Evolutionary conservation across 352 stramenopile species (phyloP).

Genomic region (Phytophthora syringae): DNA sequence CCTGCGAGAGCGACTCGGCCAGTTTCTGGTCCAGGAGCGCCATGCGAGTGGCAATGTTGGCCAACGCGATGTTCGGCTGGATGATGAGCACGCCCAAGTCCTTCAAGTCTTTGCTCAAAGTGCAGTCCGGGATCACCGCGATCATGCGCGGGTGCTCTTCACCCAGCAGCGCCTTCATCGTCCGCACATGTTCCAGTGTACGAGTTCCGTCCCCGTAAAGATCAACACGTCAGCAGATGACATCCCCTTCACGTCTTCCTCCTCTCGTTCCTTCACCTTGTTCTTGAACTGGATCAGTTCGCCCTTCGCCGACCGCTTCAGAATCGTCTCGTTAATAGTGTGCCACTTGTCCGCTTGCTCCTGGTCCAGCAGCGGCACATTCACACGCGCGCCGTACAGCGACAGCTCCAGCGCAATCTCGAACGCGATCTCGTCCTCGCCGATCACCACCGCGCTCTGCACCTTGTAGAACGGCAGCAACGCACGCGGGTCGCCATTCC

Average conservation of each 20-base stretch:
- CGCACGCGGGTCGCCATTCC: conserved; percentile 48
- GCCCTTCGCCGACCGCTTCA: conserved; percentile 56
- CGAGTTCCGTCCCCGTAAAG: conserved; percentile 62
- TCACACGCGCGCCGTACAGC: conserved; percentile 68
- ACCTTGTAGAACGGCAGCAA: conserved; percentile 61
- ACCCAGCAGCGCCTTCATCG: conserved; percentile 49
- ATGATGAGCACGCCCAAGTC: conserved; percentile 63
- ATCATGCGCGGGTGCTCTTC: conserved; percentile 61
- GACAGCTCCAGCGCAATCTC: conserved; percentile 69
- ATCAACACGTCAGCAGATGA: conserved; percentile 61
- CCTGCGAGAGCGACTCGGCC: conserved; percentile 43
- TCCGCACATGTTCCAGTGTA: conserved; percentile 55
- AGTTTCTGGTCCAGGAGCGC: conserved; percentile 57
- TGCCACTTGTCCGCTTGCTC: conserved; percentile 66
- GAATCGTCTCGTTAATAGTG: conserved; percentile 60
- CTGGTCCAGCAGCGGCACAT: conserved; percentile 64
- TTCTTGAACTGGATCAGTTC: conserved; percentile 76
- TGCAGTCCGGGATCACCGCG: conserved; percentile 53
- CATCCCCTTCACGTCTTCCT: conserved; percentile 45
- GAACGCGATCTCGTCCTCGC: conserved; percentile 68
- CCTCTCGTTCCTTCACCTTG: conserved; percentile 47
- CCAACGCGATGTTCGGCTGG: conserved; percentile 65
- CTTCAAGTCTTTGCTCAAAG: conserved; percentile 45
- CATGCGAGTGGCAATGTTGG: conserved; percentile 72
- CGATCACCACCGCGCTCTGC: conserved; percentile 64